Percentiles rank a stretch among this genome's conserved stretches.
Conservation (phyloP, 768 basidiomycete genomes). For the Amanita brunnescens region DNA sequence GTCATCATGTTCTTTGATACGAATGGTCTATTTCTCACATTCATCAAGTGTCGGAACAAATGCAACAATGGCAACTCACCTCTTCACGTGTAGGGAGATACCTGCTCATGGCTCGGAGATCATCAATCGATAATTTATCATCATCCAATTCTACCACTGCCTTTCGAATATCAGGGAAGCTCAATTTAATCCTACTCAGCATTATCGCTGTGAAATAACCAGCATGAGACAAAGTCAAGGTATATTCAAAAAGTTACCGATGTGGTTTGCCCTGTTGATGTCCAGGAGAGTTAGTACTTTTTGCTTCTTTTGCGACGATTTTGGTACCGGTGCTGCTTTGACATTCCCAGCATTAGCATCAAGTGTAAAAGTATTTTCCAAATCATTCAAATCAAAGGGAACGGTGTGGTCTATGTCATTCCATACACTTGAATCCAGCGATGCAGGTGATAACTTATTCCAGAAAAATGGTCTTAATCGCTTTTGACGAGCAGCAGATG, state of each 20-base stretch:
- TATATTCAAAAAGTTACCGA: slow-evolving; percentile 35
- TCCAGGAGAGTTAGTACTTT: slow-evolving; percentile 66
- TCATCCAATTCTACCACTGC: slow-evolving; percentile 73
- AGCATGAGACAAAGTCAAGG: slow-evolving; percentile 7
- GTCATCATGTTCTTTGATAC: slow-evolving; percentile 65
- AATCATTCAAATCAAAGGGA: slow-evolving; percentile 54
- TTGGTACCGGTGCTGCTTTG: slow-evolving; percentile 31
- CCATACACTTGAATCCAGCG: slow-evolving; percentile 58
- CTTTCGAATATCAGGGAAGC: slow-evolving; percentile 53
- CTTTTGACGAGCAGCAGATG: slow-evolving; percentile 21
- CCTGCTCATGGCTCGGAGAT: slow-evolving; percentile 64
- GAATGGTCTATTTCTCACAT: slow-evolving; percentile 35
- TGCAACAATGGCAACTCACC: slow-evolving; percentile 23
- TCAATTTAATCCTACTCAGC: slow-evolving; percentile 66
- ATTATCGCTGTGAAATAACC: slow-evolving; percentile 55
- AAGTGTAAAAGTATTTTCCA: slow-evolving; percentile 66
- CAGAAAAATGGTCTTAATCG: slow-evolving; percentile 85
- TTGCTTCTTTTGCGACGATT: slow-evolving; percentile 41
- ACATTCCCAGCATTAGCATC: slow-evolving; percentile 35
- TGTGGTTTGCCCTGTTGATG: slow-evolving; percentile 76
- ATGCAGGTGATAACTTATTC: slow-evolving; percentile 58
- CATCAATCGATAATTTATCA: slow-evolving; percentile 55
- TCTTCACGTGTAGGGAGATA: slow-evolving; percentile 81
- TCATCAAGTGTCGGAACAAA: background rate
- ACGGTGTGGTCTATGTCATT: slow-evolving; percentile 36